Evolutionary conservation across 2,329 filamentous ascomycete genomes (phyloP), one percentile per base, ranked within the genome.

Genomic region (Sporothrix dimorphospora): DNA sequence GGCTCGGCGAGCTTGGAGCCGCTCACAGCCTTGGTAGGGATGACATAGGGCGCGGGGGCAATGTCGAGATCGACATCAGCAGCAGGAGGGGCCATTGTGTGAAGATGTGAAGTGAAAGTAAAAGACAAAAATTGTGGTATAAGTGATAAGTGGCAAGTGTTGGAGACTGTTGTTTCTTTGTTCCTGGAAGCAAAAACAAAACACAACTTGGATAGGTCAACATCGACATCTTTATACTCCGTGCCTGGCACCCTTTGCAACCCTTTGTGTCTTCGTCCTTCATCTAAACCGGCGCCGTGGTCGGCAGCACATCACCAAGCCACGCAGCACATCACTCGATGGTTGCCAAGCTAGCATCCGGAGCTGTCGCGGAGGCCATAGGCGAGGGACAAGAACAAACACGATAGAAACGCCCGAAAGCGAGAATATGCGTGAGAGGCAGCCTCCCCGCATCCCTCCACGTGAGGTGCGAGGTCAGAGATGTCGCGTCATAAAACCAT

Each of bases 41-140:
- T n/a, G 42, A 71, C 71, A 66, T 70, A 71, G 55, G 67, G 70
- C 51, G 51, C 71, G 65, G 71, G 65, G 11, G 65, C 66, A 69
- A 71, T 71, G 70, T 75, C 73, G 40, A 75, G 71, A 70, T 78
- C 78, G 70, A 78, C 73, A 71, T 79, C 78, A 30, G 77, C 78
- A 42, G 77, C 76, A 24, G 78, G 77, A 72, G 77, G 77, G 65
- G 78, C 77, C 78, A 79, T 79, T 55, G 30, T 67, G 66, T 67
- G 66, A 53, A 38, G 12, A 49, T 59, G 68, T 40, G 16, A 11
- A n/a, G 53, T 49, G 53, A 47, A 24, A 21, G 19, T 30, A 34
- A 11, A n/a, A n/a, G n/a, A 4, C 0, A n/a, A n/a, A 70, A 3
- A 24, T n/a, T 49, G 19, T 7, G 19, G 30, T 53, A 30, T 63